Evolutionary conservation across 129 eudicot species (phyloP).

Genomic region (Flaveria brownii): DNA sequence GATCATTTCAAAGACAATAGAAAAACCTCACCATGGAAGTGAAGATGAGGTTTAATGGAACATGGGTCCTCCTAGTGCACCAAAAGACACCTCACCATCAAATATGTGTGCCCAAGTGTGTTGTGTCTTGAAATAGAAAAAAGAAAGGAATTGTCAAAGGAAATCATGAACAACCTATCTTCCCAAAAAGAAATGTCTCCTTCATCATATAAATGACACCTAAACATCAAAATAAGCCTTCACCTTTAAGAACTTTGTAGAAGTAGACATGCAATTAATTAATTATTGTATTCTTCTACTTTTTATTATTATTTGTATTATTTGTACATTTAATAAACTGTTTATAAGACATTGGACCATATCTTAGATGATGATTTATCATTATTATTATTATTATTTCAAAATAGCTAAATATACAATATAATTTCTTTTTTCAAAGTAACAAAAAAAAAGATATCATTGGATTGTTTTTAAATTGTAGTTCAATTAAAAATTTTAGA

Average conservation of each 20-base stretch:
- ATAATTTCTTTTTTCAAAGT: not conserved
- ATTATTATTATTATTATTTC: not conserved
- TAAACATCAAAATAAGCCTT: conserved; percentile 27
- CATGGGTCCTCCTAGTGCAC: conserved; percentile 24
- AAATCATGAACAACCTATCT: conserved; percentile 35
- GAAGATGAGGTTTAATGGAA: conserved; percentile 38
- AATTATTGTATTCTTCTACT: not conserved
- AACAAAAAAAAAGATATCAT: no score
- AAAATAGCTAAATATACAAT: not conserved
- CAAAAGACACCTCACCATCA: conserved; percentile 30
- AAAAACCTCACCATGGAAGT: conserved; percentile 23
- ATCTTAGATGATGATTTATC: not conserved
- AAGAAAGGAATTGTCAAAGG: conserved; percentile 29
- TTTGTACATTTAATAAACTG: not conserved
- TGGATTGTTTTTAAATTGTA: no score
- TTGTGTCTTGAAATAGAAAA: conserved; percentile 16
- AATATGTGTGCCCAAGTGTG: conserved; percentile 25
- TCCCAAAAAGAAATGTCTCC: conserved; percentile 32
- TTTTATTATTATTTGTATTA: not conserved
- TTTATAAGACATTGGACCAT: not conserved
- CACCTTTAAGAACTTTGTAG: conserved; percentile 28
- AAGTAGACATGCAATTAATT: conserved; percentile 18
- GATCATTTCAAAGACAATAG: conserved; percentile 29
- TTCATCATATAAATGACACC: conserved; percentile 26
- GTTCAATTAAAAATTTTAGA: no score